Conservation (phyloP, 208 protist genomes). For the Herpetomonas muscarum region DNA sequence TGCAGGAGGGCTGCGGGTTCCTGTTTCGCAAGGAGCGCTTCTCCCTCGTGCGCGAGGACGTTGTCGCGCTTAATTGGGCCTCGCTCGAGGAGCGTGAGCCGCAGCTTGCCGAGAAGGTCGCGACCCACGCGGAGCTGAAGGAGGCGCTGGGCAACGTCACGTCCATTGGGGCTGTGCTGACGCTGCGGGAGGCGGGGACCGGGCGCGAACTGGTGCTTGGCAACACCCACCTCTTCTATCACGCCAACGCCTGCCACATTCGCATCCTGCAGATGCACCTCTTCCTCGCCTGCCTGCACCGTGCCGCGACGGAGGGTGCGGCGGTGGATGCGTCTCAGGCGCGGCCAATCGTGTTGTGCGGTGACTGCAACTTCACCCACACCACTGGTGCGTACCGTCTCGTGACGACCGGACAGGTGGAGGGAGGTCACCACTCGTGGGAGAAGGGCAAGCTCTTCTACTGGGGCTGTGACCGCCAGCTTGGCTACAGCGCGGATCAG, state of each 20-base stretch:
- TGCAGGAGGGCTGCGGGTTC: conserved; percentile 74
- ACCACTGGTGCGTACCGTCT: conserved; percentile 76
- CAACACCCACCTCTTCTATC: conserved; percentile 92
- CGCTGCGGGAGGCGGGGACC: conserved; percentile 39
- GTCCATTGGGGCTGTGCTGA: conserved; percentile 36
- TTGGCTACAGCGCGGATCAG: conserved; percentile 50
- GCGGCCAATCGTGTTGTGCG: conserved; percentile 61
- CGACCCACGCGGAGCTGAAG: conserved; percentile 43
- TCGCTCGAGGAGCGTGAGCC: conserved; percentile 38
- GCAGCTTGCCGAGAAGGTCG: conserved; percentile 32
- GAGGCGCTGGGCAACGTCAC: conserved; percentile 66
- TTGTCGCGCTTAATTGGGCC: conserved; percentile 58
- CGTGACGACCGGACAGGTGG: conserved; percentile 67
- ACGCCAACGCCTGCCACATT: conserved; percentile 87
- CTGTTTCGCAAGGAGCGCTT: conserved; percentile 57
- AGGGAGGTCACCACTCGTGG: conserved; percentile 68
- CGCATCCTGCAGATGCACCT: conserved; percentile 84
- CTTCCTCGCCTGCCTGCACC: conserved; percentile 38
- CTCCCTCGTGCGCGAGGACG: conserved; percentile 20
- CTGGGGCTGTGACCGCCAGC: conserved; percentile 77
- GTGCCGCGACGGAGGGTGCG: neutral
- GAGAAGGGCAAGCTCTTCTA: conserved; percentile 78
- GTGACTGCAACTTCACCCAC: conserved; percentile 89
- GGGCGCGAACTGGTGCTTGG: conserved; percentile 61
- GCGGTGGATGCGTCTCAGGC: neutral